Conservation (phyloP, 768 basidiomycete species). For the Tremella fuciformis region DNA sequence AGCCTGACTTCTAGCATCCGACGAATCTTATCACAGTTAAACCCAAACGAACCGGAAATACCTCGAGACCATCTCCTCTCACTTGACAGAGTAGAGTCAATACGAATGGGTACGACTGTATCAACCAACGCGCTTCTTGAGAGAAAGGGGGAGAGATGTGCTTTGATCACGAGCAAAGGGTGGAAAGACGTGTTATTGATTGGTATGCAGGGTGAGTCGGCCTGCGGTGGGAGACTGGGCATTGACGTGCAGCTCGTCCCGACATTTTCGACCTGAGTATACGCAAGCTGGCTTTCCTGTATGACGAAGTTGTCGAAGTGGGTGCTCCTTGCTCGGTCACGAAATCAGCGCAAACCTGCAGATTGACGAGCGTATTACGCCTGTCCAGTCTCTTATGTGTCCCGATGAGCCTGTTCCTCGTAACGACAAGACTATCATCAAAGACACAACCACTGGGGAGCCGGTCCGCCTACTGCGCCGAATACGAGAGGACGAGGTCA, state of each 20-base stretch:
- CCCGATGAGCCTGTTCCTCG: constrained; percentile 38
- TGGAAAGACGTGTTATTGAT: constrained; percentile 31
- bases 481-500: constrained; percentile 60
- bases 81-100: constrained; percentile 26
- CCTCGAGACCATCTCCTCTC: constrained; percentile 25
- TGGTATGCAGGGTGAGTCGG: constrained; percentile 34
- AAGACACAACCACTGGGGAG: constrained; percentile 59
- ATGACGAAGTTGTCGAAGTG: constrained; percentile 62
- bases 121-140: constrained; percentile 40
- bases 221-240: constrained; percentile 61
- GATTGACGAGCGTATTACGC: constrained; percentile 34
- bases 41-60: constrained; percentile 20
- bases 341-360: constrained; percentile 2
- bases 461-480: constrained; percentile 61
- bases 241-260: constrained; percentile 65
- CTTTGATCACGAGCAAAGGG: constrained; percentile 40
- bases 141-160: constrained; percentile 37
- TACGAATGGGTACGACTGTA: constrained; percentile 44
- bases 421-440: constrained; percentile 13
- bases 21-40: constrained; percentile 16
- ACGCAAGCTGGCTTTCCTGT: constrained; percentile 41
- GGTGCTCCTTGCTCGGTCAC: constrained; percentile 52
- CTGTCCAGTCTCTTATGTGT: constrained; percentile 20
- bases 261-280: constrained; percentile 72
- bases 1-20: constrained; percentile 17